Percentiles rank a stretch among this genome's conserved stretches.
These are phyloP conservation scores for Phytophthora aleatoria DNA, from an alignment of 352 stramenopile genomes.

Conservation along the genomic window DNA sequence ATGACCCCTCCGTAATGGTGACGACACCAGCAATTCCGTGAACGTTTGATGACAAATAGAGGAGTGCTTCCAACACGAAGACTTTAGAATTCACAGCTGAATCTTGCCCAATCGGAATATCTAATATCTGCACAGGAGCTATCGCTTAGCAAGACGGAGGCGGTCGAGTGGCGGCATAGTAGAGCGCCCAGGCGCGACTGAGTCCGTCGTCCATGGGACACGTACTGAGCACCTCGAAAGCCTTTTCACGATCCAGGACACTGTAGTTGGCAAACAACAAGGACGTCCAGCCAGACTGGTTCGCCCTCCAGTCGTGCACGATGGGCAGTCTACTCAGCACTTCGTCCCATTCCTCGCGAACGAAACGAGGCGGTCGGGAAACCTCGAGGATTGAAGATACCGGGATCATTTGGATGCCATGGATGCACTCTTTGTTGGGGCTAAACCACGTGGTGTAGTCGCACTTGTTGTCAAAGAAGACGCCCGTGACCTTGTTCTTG, in stretches of 20 bases:
- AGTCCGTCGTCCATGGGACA: slow-evolving; percentile 77
- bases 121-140: background rate
- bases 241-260: slow-evolving; percentile 40
- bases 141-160: slow-evolving; percentile 25
- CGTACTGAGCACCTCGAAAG: slow-evolving; percentile 41
- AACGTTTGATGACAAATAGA: slow-evolving; percentile 6
- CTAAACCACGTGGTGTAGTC: slow-evolving; percentile 83
- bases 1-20: slow-evolving; percentile 29
- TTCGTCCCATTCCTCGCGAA: slow-evolving; percentile 68
- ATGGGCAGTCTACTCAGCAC: slow-evolving; percentile 58
- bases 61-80: background rate
- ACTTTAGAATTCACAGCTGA: background rate
- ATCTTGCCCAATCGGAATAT: too few species aligned
- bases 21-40: slow-evolving; percentile 6
- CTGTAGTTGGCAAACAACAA: slow-evolving; percentile 68
- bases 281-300: slow-evolving; percentile 62
- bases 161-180: slow-evolving; percentile 52
- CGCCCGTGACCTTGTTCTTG: slow-evolving; percentile 72
- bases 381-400: slow-evolving; percentile 59
- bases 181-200: slow-evolving; percentile 69
- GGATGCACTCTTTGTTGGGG: slow-evolving; percentile 73
- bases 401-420: slow-evolving; percentile 80
- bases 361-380: slow-evolving; percentile 45
- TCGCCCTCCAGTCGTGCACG: slow-evolving; percentile 52
- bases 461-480: slow-evolving; percentile 82